These are phyloP conservation scores for Aspergillus thermomutatus DNA, from an alignment of 2,329 filamentous ascomycete species.

Conservation along the genomic window DNA sequence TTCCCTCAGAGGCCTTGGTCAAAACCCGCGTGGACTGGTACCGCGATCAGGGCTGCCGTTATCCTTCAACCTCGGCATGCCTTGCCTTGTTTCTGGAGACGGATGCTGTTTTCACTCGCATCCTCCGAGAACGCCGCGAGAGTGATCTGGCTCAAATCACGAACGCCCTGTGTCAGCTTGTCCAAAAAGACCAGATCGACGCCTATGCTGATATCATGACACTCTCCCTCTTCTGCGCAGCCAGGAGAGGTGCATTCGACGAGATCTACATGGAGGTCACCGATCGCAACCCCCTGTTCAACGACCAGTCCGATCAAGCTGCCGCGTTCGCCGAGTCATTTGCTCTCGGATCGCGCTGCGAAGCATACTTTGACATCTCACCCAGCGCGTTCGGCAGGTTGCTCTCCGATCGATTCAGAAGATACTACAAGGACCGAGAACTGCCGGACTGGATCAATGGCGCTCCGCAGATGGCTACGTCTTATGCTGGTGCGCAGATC, in stretches of 20 bases:
- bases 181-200: conserved; percentile 36
- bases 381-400: conserved; percentile 49
- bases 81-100: conserved; percentile 39
- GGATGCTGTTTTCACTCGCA: conserved; percentile 24
- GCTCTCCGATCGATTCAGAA: conserved; percentile 40
- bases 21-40: conserved; percentile 43
- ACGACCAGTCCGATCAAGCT: conserved; percentile 60
- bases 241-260: conserved; percentile 56
- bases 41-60: conserved; percentile 33
- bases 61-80: conserved; percentile 33
- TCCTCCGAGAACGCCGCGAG: conserved; percentile 29
- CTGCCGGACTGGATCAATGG: conserved; percentile 51
- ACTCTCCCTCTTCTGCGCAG: conserved; percentile 56
- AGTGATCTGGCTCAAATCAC: conserved; percentile 37
- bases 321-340: conserved; percentile 63
- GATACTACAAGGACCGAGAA: conserved; percentile 45
- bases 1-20: conserved; percentile 35
- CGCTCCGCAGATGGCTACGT: conserved; percentile 47
- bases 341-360: conserved; percentile 61
- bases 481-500: conserved; percentile 52
- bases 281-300: conserved; percentile 60
- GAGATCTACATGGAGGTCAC: conserved; percentile 63
- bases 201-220: conserved; percentile 53
- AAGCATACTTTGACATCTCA: conserved; percentile 58
- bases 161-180: conserved; percentile 33